phyloP scores from a whole-genome alignment of 2,329 filamentous ascomycete species.

The Microsporum ferrugineum region DNA sequence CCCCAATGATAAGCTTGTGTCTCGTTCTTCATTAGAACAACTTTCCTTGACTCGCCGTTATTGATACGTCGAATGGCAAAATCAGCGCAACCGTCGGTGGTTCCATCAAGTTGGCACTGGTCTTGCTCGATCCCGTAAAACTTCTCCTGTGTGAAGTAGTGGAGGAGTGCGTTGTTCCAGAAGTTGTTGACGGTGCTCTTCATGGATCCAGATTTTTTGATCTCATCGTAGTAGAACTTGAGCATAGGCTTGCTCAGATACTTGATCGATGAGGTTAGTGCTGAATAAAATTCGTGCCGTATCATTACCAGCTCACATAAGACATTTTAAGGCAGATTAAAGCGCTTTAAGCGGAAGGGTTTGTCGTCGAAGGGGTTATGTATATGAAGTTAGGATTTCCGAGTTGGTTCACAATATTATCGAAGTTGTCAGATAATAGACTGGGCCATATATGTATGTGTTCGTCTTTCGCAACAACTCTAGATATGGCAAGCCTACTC shows the following conservation, averaged over 20 bases:
- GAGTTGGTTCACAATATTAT: too few species aligned
- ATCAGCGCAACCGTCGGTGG: not conserved
- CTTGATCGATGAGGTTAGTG: not conserved
- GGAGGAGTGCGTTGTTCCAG: slow-evolving; percentile 6
- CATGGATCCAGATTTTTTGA: slow-evolving; percentile 3
- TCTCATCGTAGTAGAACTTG: slow-evolving; percentile 7
- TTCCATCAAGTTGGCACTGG: slow-evolving; percentile 1
- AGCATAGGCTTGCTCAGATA: slow-evolving; percentile 2
- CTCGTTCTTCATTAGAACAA: slow-evolving; percentile 7
- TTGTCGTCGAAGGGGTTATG: too few species aligned
- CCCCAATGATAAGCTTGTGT: not conserved
- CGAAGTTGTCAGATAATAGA: too few species aligned
- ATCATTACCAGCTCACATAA: too few species aligned
- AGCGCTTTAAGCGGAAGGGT: too few species aligned
- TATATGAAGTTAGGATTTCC: too few species aligned
- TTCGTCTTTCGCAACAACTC: too few species aligned
- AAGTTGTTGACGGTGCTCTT: slow-evolving; percentile 6
- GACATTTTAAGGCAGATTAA: too few species aligned
- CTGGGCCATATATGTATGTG: too few species aligned
- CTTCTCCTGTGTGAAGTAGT: slow-evolving; percentile 9
- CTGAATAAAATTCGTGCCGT: too few species aligned
- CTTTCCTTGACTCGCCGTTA: slow-evolving; percentile 1
- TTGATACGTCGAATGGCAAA: slow-evolving; percentile 4
- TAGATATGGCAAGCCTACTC: too few species aligned
- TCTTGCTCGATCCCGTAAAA: slow-evolving; percentile 5